Evolutionary conservation across 306 rosid species (phyloP).

Genomic region (Clitoria ternatea): DNA sequence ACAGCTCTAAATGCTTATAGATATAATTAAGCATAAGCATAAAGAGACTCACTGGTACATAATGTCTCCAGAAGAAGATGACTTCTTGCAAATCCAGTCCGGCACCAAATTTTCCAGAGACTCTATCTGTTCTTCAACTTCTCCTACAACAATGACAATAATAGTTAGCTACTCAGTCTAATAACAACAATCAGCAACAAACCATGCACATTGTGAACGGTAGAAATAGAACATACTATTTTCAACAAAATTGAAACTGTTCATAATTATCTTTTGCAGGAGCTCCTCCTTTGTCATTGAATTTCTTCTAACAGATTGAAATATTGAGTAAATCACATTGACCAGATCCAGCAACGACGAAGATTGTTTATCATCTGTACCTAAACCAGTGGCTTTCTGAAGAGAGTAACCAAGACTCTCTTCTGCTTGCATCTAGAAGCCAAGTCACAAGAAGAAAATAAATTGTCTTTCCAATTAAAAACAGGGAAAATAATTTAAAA

Average conservation of each 20-base stretch:
- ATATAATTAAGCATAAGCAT: not conserved
- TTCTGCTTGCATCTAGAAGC: conserved; percentile 33
- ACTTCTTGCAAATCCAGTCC: conserved; percentile 55
- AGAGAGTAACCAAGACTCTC: conserved; percentile 16
- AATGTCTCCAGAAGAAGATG: conserved; percentile 39
- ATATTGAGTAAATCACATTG: conserved; percentile 48
- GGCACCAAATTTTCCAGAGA: conserved; percentile 52
- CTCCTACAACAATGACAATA: conserved; percentile 39
- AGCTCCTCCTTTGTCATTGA: conserved; percentile 72
- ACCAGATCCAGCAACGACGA: conserved; percentile 45
- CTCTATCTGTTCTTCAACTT: conserved; percentile 55
- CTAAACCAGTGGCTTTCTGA: conserved; percentile 22
- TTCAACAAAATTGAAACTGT: conserved; percentile 47
- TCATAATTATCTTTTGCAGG: conserved; percentile 59
- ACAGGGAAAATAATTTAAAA: not conserved
- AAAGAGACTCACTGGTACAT: conserved; percentile 45
- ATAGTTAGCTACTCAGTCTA: conserved; percentile 17
- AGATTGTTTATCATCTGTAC: not conserved
- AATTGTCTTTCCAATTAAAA: not conserved
- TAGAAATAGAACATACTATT: conserved; percentile 41
- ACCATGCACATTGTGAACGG: not conserved
- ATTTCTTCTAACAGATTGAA: conserved; percentile 43
- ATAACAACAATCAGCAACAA: conserved; percentile 15
- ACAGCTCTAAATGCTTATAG: not conserved
- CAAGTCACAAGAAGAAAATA: not conserved